Percentiles rank a stretch among this genome's conserved stretches.
Conservation (phyloP, 805 yeast genomes). For the Schwanniomyces polymorphus region DNA sequence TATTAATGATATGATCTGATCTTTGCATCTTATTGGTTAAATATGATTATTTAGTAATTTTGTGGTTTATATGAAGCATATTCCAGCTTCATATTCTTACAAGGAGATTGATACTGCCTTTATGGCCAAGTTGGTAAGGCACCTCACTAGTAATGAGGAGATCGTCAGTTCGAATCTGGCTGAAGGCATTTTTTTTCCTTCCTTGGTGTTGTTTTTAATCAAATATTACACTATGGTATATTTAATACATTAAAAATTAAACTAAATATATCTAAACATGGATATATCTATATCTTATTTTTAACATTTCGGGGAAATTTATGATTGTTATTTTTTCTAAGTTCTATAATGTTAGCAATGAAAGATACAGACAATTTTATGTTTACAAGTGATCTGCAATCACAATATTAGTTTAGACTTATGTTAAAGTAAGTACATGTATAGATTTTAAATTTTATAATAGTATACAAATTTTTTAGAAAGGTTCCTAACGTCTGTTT, state of each 20-base stretch:
- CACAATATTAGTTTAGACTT: too few species aligned
- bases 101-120: too few species aligned
- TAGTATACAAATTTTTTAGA: not conserved
- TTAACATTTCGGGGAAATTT: not conserved
- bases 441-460: not conserved
- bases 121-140: slow-evolving; percentile 37
- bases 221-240: not conserved
- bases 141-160: slow-evolving; percentile 35
- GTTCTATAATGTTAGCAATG: too few species aligned
- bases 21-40: too few species aligned
- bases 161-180: slow-evolving; percentile 31
- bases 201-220: slow-evolving; percentile 17
- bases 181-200: slow-evolving; percentile 21
- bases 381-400: too few species aligned
- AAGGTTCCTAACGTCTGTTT: not conserved
- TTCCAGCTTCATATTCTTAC: too few species aligned
- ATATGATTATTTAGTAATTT: too few species aligned
- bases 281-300: not conserved
- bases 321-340: not conserved
- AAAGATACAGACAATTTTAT: too few species aligned
- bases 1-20: too few species aligned
- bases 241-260: not conserved
- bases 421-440: not conserved
- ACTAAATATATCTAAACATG: not conserved
- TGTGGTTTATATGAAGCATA: too few species aligned